Percentiles rank a stretch among this genome's conserved stretches.
phyloP scores from a whole-genome alignment of 148 eudicot genomes.

The Persicaria tinctoria region DNA sequence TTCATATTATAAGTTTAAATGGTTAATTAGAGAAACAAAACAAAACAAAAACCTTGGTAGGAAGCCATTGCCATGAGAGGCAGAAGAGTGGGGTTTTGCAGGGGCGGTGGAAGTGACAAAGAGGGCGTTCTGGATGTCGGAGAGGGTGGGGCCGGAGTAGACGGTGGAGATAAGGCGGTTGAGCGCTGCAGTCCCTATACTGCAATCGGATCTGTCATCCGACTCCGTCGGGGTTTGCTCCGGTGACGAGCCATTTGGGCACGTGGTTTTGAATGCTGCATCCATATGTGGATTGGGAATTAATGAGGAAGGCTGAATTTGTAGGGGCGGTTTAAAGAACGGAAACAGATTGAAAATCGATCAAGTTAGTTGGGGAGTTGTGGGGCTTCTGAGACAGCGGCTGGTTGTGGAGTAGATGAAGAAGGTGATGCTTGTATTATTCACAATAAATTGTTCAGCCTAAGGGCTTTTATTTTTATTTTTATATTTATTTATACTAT shows the following conservation, averaged over 20 bases:
- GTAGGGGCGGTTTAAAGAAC: neutral
- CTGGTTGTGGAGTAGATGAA: conserved; percentile 7
- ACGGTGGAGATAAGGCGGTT: conserved; percentile 14
- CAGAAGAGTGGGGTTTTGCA: neutral
- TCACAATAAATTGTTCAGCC: no score
- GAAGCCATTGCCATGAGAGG: conserved; percentile 28
- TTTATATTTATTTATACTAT: no score
- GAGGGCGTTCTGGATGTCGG: conserved; percentile 29
- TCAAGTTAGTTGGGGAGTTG: neutral
- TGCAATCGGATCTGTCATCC: neutral
- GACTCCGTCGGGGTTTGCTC: neutral
- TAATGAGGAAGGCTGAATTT: neutral
- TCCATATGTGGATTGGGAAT: neutral
- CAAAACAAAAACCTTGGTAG: neutral
- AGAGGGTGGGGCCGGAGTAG: conserved; percentile 28
- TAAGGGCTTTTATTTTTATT: no score
- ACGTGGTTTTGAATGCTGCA: neutral
- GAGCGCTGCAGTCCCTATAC: neutral
- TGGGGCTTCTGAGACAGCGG: neutral
- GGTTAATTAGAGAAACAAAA: neutral
- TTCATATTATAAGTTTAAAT: neutral
- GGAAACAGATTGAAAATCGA: neutral
- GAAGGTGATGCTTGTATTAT: neutral
- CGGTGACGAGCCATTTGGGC: neutral
- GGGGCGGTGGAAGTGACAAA: conserved; percentile 14